Evolutionary conservation across 2,329 filamentous ascomycete species (phyloP).

Genomic region (Aspergillus flavus): DNA sequence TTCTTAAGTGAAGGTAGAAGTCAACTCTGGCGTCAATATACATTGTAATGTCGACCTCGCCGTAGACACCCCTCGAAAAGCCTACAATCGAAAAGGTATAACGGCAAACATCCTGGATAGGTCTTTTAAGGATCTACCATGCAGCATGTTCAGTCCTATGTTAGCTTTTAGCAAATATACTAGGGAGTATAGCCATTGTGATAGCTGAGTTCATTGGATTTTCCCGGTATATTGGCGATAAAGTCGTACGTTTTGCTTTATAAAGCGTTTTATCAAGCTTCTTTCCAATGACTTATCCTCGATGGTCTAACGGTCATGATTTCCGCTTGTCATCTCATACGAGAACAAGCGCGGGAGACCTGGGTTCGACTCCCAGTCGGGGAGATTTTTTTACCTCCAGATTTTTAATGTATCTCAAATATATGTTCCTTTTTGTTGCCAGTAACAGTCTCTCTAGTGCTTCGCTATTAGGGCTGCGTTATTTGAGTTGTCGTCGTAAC

Average conservation of each 20-base stretch:
- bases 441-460: no score
- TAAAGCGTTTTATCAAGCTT: rapidly evolving
- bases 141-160: no score
- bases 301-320: conserved; percentile 21
- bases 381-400: conserved; percentile 5
- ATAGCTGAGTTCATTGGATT: no score
- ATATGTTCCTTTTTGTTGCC: no score
- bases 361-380: conserved; percentile 18
- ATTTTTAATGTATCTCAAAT: no score
- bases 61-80: neutral
- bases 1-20: neutral
- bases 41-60: neutral
- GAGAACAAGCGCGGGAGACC: conserved; percentile 16
- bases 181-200: no score
- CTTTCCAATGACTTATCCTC: conserved; percentile 17
- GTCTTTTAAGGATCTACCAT: rapidly evolving
- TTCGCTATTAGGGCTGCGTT: no score
- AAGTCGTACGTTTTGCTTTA: neutral
- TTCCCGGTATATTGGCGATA: no score
- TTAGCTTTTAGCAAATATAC: no score
- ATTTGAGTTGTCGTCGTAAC: no score
- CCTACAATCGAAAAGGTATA: neutral
- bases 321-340: conserved; percentile 16
- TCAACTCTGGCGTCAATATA: neutral
- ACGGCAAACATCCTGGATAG: no score